Percentiles rank a stretch among this genome's conserved stretches.
Conservation (phyloP, 176 grass and related monocot genomes). For the Phragmites australis region DNA sequence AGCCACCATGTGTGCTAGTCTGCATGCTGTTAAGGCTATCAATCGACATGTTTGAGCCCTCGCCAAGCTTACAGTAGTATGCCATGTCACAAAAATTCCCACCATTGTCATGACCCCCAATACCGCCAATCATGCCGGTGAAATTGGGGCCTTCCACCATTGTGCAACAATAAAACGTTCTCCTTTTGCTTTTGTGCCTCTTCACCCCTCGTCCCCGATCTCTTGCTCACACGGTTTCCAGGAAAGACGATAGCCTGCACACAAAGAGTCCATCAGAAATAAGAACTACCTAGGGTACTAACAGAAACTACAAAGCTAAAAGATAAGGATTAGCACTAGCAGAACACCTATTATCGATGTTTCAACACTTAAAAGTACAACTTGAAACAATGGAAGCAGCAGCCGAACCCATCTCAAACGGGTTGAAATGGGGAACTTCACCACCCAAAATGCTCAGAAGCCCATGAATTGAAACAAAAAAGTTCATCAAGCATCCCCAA, state of each 20-base stretch:
- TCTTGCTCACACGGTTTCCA: neutral
- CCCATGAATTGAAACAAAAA: neutral
- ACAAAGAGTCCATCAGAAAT: neutral
- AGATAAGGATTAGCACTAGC: neutral
- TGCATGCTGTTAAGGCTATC: slow-evolving; percentile 50
- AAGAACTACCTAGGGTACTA: neutral
- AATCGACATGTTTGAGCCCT: slow-evolving; percentile 60
- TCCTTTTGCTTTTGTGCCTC: neutral
- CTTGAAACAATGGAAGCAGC: neutral
- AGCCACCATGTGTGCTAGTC: slow-evolving; percentile 47
- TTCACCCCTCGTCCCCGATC: neutral
- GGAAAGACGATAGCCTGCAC: neutral
- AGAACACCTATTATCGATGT: neutral
- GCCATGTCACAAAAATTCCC: slow-evolving; percentile 58
- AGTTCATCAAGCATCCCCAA: neutral
- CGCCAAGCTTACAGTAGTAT: slow-evolving; percentile 55
- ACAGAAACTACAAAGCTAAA: neutral
- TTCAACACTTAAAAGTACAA: neutral
- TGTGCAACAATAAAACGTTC: neutral
- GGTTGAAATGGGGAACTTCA: neutral
- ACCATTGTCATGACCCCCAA: slow-evolving; percentile 25
- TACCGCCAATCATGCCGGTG: slow-evolving; percentile 44
- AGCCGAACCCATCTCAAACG: neutral
- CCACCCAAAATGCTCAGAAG: neutral
- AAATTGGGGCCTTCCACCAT: slow-evolving; percentile 61